Evolutionary conservation across 2,329 filamentous ascomycete species (phyloP).

Genomic region (Monosporascus sp.): DNA sequence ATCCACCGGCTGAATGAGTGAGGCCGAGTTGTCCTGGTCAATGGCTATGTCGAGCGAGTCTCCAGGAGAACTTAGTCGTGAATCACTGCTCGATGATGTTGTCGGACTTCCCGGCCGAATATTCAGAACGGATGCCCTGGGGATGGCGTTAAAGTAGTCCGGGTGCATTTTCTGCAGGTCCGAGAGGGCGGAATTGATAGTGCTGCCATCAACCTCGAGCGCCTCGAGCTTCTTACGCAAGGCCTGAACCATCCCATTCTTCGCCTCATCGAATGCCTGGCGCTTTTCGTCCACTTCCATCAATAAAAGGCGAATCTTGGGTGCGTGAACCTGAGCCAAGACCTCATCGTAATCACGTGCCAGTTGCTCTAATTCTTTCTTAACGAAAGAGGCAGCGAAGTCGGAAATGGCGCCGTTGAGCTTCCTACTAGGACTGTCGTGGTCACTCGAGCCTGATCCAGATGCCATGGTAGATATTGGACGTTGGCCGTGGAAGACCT

Average conservation of each 20-base stretch:
- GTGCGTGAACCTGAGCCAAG: conserved; percentile 19
- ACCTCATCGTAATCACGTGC: conserved; percentile 19
- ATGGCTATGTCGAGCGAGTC: not conserved
- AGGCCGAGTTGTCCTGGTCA: conserved; percentile 6
- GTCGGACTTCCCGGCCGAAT: conserved; percentile 11
- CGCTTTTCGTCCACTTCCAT: conserved; percentile 21
- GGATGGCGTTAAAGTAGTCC: conserved; percentile 17
- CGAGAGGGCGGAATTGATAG: conserved; percentile 14
- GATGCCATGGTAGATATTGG: conserved; percentile 4
- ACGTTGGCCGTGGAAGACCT: no score
- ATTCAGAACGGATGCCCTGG: conserved; percentile 16
- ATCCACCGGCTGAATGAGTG: not conserved
- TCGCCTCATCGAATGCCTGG: conserved; percentile 18
- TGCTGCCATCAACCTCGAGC: conserved; percentile 15
- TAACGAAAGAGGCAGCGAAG: conserved; percentile 20
- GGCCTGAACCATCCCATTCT: conserved; percentile 14
- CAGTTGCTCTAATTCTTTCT: conserved; percentile 19
- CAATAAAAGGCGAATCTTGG: conserved; percentile 18
- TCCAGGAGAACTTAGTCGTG: conserved; percentile 8
- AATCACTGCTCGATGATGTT: conserved; percentile 14
- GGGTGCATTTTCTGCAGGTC: conserved; percentile 15
- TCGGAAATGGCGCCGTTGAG: conserved; percentile 20
- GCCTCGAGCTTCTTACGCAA: conserved; percentile 17
- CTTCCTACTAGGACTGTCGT: conserved; percentile 11
- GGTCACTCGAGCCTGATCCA: conserved; percentile 5